These are phyloP conservation scores for Amanita rimosa DNA, from an alignment of 768 basidiomycete species.

Conservation along the genomic window DNA sequence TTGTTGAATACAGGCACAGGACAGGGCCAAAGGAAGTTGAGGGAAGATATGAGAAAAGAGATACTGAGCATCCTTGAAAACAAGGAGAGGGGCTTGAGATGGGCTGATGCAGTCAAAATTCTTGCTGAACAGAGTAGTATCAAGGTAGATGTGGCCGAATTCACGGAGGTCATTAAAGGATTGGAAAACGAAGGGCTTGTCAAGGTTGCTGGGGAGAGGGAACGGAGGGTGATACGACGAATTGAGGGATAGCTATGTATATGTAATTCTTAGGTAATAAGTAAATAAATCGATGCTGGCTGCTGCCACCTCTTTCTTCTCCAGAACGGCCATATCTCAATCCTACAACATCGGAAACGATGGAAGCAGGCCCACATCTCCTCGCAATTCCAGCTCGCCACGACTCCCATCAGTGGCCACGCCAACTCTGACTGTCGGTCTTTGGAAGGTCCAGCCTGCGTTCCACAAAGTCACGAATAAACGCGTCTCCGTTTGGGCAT, in stretches of 20 bases:
- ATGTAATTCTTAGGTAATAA: too few species aligned
- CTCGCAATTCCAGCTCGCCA: conserved; percentile 23
- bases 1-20: conserved; percentile 91
- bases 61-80: conserved; percentile 54
- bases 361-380: conserved; percentile 38
- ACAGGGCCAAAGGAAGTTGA: conserved; percentile 70
- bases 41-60: conserved; percentile 86
- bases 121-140: conserved; percentile 81
- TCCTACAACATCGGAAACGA: conserved; percentile 48
- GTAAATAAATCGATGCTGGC: conserved; percentile 51
- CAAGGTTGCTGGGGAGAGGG: conserved; percentile 81
- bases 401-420: conserved; percentile 27
- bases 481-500: conserved; percentile 86
- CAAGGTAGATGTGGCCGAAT: conserved; percentile 69
- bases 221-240: conserved; percentile 67
- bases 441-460: conserved; percentile 85
- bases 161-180: conserved; percentile 64
- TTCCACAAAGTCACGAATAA: conserved; percentile 85
- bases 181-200: conserved; percentile 81
- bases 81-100: conserved; percentile 56
- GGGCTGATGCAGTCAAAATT: conserved; percentile 70
- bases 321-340: conserved; percentile 70
- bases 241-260: too few species aligned
- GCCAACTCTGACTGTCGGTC: conserved; percentile 59
- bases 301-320: conserved; percentile 76